phyloP scores from a whole-genome alignment of 768 basidiomycete species.

The button mushroom (Agaricus bisporus) region DNA sequence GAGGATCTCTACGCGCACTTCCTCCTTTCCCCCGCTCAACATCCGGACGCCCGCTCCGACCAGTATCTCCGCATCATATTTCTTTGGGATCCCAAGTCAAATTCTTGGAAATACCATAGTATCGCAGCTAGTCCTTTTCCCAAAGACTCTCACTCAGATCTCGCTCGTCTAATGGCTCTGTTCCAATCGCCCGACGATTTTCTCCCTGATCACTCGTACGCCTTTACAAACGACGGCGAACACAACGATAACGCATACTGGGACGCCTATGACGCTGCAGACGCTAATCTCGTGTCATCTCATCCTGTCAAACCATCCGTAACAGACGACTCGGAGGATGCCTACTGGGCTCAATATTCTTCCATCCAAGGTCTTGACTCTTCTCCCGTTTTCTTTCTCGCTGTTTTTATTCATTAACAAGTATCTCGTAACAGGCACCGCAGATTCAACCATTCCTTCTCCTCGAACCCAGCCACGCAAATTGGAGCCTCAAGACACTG shows the following conservation, averaged over 20 bases:
- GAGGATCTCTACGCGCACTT: conserved; percentile 55
- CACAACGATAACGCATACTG: conserved; percentile 57
- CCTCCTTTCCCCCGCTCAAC: conserved; percentile 31
- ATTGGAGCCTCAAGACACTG: conserved; percentile 10
- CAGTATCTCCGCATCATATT: conserved; percentile 53
- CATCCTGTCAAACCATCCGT: conserved; percentile 13
- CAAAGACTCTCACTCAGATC: conserved; percentile 25
- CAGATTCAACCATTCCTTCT: conserved; percentile 65
- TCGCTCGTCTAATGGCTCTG: conserved; percentile 21
- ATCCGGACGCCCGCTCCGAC: not conserved
- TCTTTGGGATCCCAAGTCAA: conserved; percentile 46
- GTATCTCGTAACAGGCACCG: conserved; percentile 42
- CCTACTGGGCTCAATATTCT: conserved; percentile 74
- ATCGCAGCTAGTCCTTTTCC: conserved; percentile 69
- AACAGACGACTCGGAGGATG: conserved; percentile 40
- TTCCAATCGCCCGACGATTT: conserved; percentile 25
- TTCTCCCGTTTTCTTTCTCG: not conserved
- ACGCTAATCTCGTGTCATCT: conserved; percentile 20
- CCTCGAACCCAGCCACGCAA: conserved; percentile 28
- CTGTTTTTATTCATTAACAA: not conserved
- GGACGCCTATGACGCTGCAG: conserved; percentile 51
- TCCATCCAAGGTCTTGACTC: conserved; percentile 55
- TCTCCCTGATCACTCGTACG: conserved; percentile 21
- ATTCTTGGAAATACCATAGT: conserved; percentile 69
- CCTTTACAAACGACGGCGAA: conserved; percentile 21